A percentile compares a stretch with the other conserved stretches of the same genome.
phyloP scores from a whole-genome alignment of 305 asterid genomes.

The Fraxinus velutina region DNA sequence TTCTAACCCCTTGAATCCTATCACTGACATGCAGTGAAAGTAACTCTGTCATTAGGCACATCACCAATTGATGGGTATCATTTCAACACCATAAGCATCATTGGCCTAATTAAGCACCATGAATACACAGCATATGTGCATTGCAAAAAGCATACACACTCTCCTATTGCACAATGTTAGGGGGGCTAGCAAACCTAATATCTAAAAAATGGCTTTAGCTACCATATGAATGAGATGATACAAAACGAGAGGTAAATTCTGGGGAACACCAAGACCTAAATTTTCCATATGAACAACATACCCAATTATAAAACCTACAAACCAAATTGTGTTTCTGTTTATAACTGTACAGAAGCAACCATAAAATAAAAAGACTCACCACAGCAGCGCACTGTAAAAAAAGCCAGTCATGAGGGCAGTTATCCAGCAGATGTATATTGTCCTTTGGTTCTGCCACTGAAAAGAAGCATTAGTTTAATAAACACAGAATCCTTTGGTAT shows the following conservation, averaged over 20 bases:
- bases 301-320: neutral
- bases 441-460: constrained; percentile 89
- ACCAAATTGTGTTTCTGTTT: neutral
- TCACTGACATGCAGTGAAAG: neutral
- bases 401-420: constrained; percentile 94
- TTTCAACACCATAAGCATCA: neutral
- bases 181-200: neutral
- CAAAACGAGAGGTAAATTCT: neutral
- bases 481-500: neutral
- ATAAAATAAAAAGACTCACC: constrained; percentile 45
- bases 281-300: neutral
- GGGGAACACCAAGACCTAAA: neutral
- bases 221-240: neutral
- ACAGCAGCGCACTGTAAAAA: constrained; percentile 88
- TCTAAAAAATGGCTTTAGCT: neutral
- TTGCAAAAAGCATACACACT: neutral
- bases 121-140: neutral
- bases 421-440: constrained; percentile 73
- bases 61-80: neutral
- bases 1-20: too few species aligned
- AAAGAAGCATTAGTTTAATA: constrained; percentile 21
- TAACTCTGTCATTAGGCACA: neutral
- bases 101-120: neutral
- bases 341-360: neutral
- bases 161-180: neutral